Percentiles rank a stretch among this genome's conserved stretches.
Evolutionary conservation across 2,329 filamentous ascomycete genomes (phyloP).

Genomic region (Penicillium hordei): DNA sequence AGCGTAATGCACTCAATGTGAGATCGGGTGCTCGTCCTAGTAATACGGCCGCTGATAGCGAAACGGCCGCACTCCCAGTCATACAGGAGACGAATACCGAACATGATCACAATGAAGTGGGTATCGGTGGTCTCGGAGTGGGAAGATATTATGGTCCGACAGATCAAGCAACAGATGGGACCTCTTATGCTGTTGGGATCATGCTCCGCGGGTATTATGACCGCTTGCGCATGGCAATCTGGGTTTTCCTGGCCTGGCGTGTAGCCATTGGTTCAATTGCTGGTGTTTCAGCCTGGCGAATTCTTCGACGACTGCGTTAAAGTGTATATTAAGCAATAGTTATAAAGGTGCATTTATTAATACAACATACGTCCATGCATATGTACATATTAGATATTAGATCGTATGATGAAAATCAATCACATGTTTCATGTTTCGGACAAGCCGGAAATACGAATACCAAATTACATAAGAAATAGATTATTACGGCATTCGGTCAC

Average conservation of each 20-base stretch:
- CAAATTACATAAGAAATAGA: background rate
- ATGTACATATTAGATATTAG: no score
- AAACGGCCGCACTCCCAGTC: slow-evolving; percentile 35
- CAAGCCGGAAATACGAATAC: background rate
- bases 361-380: no score
- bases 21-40: slow-evolving; percentile 33
- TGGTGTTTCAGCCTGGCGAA: slow-evolving; percentile 31
- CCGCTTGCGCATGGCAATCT: slow-evolving; percentile 41
- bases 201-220: slow-evolving; percentile 48
- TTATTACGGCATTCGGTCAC: background rate
- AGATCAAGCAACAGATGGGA: slow-evolving; percentile 26
- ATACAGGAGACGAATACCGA: slow-evolving; percentile 18
- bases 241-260: slow-evolving; percentile 42
- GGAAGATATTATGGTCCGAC: slow-evolving; percentile 34
- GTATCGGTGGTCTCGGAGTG: slow-evolving; percentile 41
- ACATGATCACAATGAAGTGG: slow-evolving; percentile 37
- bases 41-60: slow-evolving; percentile 34
- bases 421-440: background rate
- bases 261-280: slow-evolving; percentile 32
- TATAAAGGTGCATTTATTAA: no score
- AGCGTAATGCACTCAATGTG: slow-evolving; percentile 47
- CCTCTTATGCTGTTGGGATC: slow-evolving; percentile 42
- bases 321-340: background rate
- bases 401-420: background rate
- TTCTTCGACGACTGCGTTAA: slow-evolving; percentile 23